Evolutionary conservation across 768 basidiomycete genomes (phyloP), one percentile per base, ranked within the genome.

Genomic region (Epithele typhae): DNA sequence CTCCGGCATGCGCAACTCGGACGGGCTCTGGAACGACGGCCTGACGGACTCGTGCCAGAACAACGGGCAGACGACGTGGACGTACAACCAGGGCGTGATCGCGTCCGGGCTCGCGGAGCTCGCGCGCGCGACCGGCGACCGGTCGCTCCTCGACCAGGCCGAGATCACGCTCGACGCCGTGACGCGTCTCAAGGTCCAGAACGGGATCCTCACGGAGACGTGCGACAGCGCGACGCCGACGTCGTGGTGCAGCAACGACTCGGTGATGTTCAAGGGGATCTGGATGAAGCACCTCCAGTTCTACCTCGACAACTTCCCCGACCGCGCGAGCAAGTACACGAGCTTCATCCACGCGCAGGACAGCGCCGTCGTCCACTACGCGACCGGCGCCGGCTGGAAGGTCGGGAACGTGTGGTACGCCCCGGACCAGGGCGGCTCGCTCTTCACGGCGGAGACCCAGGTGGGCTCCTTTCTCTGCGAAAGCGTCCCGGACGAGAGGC

Each of bases 81-180:
- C 74, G 0, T 81, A 81, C 55, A 79, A 81, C 52, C 78, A 79
- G 56, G 76, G 73, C 9, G 77, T 81, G 33, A 70, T 80, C 38
- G 78, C 76, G 14, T 76, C 76, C 27, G 77, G 76, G 15, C 63
- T 80, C 7, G 72, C 66, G 6, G 71, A 72, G 21, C 70, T 81
- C 19, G 40, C 24, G 21, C 49, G 36, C 15, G 51, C 52, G 19
- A 49, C 48, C 1, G 52, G 40, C 15, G 39, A 52, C 36, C 27
- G 44, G 11, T 34, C 39, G 14, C 48, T 51, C 24, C 40, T 56
- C 34, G 40, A 25, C 19, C 30, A 53, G 48, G 56, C 56, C 1
- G 51, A 55, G 43, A 49, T 53, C 21, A 55, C 51, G 4, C 46
- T 58, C 24, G 55, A 58, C 42, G 56, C 56, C 4, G 42, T 47